Evolutionary conservation across 768 basidiomycete genomes (phyloP).

Genomic region (Phanerochaete carnosa): DNA sequence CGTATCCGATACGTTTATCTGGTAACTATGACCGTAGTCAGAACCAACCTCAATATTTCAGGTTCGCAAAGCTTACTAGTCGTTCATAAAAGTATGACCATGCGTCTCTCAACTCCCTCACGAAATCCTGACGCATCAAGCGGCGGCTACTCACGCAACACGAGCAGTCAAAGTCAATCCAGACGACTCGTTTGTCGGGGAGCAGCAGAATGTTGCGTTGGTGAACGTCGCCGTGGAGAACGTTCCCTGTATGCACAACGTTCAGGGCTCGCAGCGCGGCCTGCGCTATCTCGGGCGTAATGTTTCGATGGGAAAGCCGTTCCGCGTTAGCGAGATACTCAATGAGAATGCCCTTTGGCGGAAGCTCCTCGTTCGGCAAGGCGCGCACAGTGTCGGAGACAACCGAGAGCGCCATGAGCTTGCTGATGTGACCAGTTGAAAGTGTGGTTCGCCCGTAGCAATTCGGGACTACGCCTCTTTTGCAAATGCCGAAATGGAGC

Average conservation of each 20-base stretch:
- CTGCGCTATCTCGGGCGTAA: background rate
- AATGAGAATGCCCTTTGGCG: background rate
- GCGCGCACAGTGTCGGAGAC: background rate
- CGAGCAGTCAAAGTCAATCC: background rate
- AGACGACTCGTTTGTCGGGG: background rate
- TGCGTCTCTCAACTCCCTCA: background rate
- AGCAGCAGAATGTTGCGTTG: background rate
- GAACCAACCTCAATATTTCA: background rate
- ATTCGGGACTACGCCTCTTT: conserved; percentile 4
- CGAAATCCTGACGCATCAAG: background rate
- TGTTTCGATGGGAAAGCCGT: background rate
- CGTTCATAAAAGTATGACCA: background rate
- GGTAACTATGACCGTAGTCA: background rate
- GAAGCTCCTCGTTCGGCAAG: background rate
- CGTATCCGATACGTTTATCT: background rate
- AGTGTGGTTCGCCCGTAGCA: conserved; percentile 13
- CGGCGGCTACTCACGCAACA: background rate
- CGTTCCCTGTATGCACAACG: background rate
- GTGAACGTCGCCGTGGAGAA: background rate
- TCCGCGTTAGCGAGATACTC: background rate
- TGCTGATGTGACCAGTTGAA: background rate
- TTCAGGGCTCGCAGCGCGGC: background rate
- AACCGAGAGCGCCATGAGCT: background rate
- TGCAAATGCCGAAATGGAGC: conserved; percentile 2
- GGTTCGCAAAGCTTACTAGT: background rate